Evolutionary conservation across 2,329 filamentous ascomycete species (phyloP).

Genomic region (Xylaria sp.): DNA sequence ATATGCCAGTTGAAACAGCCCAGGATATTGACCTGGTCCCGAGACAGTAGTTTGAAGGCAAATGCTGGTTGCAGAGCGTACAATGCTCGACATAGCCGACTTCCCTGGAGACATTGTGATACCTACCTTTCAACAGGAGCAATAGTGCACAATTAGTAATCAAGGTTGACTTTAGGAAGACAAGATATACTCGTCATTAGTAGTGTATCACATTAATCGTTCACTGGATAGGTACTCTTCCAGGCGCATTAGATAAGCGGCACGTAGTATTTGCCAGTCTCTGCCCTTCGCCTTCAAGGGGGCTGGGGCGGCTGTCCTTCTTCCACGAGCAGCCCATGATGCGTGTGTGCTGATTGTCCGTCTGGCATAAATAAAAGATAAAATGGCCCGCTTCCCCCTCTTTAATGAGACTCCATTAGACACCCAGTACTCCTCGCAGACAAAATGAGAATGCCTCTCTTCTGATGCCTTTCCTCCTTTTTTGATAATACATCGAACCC

Average conservation of each 20-base stretch:
- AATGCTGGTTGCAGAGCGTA: no score
- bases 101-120: no score
- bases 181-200: no score
- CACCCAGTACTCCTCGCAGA: not conserved
- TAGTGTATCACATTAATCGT: slow-evolving; percentile 17
- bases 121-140: no score
- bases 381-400: not conserved
- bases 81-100: no score
- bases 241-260: not conserved
- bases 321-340: not conserved
- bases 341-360: not conserved
- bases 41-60: no score
- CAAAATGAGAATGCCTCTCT: not conserved
- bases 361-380: not conserved
- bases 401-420: not conserved
- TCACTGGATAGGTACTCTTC: slow-evolving; percentile 5
- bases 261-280: not conserved
- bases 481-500: not conserved
- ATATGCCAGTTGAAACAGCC: no score
- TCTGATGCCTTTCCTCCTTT: not conserved
- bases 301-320: not conserved
- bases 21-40: no score
- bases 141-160: no score
- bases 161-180: no score
- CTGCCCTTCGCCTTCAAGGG: not conserved